A percentile compares a stretch with the other conserved stretches of the same genome.
Conservation (phyloP, 495 filamentous ascomycete species). For the Penicillium atrosanguineum region DNA sequence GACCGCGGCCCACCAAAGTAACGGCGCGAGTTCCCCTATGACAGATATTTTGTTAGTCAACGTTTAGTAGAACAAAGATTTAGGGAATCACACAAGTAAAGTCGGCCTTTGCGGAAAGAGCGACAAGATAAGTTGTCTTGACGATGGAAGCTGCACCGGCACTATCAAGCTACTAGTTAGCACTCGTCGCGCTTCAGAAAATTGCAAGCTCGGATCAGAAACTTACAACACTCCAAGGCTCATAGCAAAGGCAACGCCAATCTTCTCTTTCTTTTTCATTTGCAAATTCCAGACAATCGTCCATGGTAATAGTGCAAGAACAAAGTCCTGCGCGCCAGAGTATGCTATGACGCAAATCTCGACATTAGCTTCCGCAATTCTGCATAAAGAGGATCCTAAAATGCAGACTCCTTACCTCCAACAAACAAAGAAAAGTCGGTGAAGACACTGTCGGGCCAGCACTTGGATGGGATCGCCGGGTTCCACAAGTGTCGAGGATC, state of each 20-base stretch:
- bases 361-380: background rate
- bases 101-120: slow-evolving; percentile 16
- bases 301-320: slow-evolving; percentile 20
- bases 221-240: slow-evolving; percentile 25
- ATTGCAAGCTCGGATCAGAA: background rate
- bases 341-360: slow-evolving; percentile 9
- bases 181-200: background rate
- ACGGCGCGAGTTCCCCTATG: slow-evolving; percentile 19
- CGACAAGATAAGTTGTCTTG: slow-evolving; percentile 18
- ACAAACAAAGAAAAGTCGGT: slow-evolving; percentile 22
- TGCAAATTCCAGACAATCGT: slow-evolving; percentile 23
- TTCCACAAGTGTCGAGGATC: slow-evolving; percentile 22
- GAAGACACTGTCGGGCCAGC: slow-evolving; percentile 19
- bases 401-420: slow-evolving; percentile 9
- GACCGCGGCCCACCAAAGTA: slow-evolving; percentile 20
- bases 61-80: background rate
- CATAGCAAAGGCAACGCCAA: slow-evolving; percentile 20
- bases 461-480: slow-evolving; percentile 18
- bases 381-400: background rate
- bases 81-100: slow-evolving; percentile 14
- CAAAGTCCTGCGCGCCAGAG: slow-evolving; percentile 22
- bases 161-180: background rate
- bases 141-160: slow-evolving; percentile 20
- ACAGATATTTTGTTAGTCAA: background rate
- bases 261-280: slow-evolving; percentile 23